These are phyloP conservation scores for Lactarius hengduanensis DNA, from an alignment of 768 basidiomycete species.

Conservation along the genomic window DNA sequence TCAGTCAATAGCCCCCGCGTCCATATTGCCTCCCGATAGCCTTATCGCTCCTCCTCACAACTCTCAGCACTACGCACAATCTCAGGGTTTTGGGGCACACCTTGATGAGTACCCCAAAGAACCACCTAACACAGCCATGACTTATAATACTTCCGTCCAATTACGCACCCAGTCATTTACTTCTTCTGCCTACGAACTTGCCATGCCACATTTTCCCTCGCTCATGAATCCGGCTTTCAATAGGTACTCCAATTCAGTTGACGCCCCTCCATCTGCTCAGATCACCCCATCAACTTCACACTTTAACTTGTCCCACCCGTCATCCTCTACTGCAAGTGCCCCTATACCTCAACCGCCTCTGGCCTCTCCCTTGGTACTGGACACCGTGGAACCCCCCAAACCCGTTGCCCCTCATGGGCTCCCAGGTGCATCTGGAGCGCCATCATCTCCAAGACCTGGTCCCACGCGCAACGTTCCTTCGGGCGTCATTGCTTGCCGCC, in stretches of 20 bases:
- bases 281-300: constrained; percentile 24
- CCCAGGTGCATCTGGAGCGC: constrained; percentile 21
- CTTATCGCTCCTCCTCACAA: constrained; percentile 27
- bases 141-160: constrained; percentile 24
- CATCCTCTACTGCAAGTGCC: constrained; percentile 12
- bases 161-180: constrained; percentile 27
- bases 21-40: constrained; percentile 22
- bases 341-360: constrained; percentile 14
- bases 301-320: constrained; percentile 15
- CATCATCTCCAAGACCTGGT: constrained; percentile 34
- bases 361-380: constrained; percentile 1
- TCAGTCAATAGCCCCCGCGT: constrained; percentile 35
- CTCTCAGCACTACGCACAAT: constrained; percentile 24
- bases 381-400: constrained; percentile 22
- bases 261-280: constrained; percentile 11
- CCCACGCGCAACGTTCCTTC: constrained; percentile 54
- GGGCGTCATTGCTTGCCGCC: constrained; percentile 80
- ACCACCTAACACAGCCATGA: constrained; percentile 25
- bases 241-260: constrained; percentile 16
- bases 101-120: constrained; percentile 25
- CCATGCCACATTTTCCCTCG: constrained; percentile 21
- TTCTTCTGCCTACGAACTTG: constrained; percentile 27
- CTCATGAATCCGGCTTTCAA: constrained; percentile 23
- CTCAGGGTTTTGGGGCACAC: constrained; percentile 24
- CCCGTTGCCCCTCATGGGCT: constrained; percentile 26